Evolutionary conservation across 2,329 filamentous ascomycete species (phyloP), one percentile per base, ranked within the genome.

Genomic region (Aureobasidium mangrovei): DNA sequence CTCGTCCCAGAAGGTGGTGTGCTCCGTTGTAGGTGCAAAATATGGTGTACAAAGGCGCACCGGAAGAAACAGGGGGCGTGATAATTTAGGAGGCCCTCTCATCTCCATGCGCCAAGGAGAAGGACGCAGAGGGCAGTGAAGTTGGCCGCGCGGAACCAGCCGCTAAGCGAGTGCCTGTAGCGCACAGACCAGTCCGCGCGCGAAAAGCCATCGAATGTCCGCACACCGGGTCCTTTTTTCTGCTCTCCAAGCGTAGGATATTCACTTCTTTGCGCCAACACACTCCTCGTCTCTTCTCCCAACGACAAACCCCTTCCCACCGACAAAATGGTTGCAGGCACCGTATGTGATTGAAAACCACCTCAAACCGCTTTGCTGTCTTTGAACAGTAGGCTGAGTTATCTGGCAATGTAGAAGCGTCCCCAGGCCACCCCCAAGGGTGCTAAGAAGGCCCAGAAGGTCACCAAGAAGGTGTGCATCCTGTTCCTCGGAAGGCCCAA

Each of bases 51-150:
- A 18, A 18, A 18, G 18, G 18, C 18, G 18, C 18, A 18, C 18
- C 18, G 18, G 18, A 18, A 18, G 18, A 18, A 18, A 18, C 18
- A 18, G 18, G 18, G 18, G 18, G 18, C 18, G 18, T 18, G 18
- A 18, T 18, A 18, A 18, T 18, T 18, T 18, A 18, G 18, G 18
- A 18, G 18, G 18, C 18, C 18, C 18, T 18, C 18, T 18, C 18
- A 18, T 18, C 18, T 18, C 18, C 18, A 18, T 18, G 18, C 18
- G 18, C 18, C 18, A 18, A 18, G 18, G 18, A 18, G 18, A 55
- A 98, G 73, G 38, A 98, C 93, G 72, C 98, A 97, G 73, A 95
- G 96, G 6, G 93, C 91, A n/a, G 90, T 88, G 69, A 98, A 98
- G 75, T 97, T 97, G 60, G 80, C 79, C 29, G 47, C 33, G n/a